These are phyloP conservation scores for Lentinula sp. DNA, from an alignment of 768 basidiomycete genomes.

Conservation along the genomic window DNA sequence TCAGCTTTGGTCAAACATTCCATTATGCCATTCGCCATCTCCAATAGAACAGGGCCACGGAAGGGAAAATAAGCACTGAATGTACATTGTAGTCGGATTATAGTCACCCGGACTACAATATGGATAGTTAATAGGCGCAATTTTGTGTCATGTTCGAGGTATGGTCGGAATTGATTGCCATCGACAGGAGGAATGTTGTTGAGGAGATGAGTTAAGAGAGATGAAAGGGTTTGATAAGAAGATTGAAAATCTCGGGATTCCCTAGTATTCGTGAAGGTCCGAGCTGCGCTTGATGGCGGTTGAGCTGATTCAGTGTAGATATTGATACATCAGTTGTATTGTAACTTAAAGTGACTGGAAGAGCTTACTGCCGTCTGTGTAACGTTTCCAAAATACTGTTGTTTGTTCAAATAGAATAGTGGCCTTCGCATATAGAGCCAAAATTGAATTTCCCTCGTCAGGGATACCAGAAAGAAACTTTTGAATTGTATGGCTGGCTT, in stretches of 20 bases:
- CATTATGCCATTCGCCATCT: background rate
- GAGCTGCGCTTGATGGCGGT: background rate
- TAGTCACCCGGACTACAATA: background rate
- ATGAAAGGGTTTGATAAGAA: background rate
- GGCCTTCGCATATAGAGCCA: constrained; percentile 2
- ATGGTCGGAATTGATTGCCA: too few species aligned
- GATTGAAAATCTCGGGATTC: background rate
- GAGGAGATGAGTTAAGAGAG: background rate
- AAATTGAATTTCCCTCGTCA: background rate
- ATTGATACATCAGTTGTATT: background rate
- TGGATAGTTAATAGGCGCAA: background rate
- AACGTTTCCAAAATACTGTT: background rate
- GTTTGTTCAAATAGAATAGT: constrained; percentile 2
- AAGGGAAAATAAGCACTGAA: background rate
- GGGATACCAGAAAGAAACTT: background rate
- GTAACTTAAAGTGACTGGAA: background rate
- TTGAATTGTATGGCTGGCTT: background rate
- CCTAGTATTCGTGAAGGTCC: too few species aligned
- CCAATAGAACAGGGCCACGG: background rate
- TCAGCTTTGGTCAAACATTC: background rate
- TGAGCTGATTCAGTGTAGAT: too few species aligned
- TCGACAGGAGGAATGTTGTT: background rate
- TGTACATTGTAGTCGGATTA: constrained; percentile 1
- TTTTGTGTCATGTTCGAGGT: too few species aligned
- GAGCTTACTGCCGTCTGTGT: background rate